Evolutionary conservation across 352 stramenopile species (phyloP).

Genomic region (Phytophthora citrophthora): DNA sequence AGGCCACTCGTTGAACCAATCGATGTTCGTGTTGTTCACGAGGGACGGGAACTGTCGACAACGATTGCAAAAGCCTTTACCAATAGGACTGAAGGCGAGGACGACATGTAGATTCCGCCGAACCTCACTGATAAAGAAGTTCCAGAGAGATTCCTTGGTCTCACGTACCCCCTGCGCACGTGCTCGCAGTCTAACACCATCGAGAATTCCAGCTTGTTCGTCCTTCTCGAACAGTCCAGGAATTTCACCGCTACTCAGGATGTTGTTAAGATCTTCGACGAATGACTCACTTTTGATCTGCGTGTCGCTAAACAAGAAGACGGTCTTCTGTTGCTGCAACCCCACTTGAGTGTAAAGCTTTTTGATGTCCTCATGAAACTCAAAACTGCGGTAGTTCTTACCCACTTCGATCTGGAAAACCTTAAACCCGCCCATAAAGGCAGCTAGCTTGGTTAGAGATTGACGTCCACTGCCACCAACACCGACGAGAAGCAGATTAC

Average conservation of each 20-base stretch:
- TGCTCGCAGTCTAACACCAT: conserved; percentile 76
- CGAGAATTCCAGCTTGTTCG: conserved; percentile 85
- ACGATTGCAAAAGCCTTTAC: conserved; percentile 84
- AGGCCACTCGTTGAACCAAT: conserved; percentile 95
- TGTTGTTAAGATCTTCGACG: conserved; percentile 94
- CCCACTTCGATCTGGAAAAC: conserved; percentile 94
- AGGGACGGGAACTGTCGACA: conserved; percentile 93
- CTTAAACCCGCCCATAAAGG: conserved; percentile 91
- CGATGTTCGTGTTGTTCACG: conserved; percentile 95
- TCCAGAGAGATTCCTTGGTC: conserved; percentile 91
- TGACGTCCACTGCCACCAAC: conserved; percentile 92
- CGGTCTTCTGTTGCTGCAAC: conserved; percentile 82
- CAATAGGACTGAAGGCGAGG: conserved; percentile 93
- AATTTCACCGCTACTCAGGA: conserved; percentile 92
- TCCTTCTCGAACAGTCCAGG: conserved; percentile 94
- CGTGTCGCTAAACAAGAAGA: conserved; percentile 95
- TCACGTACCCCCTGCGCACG: conserved; percentile 84
- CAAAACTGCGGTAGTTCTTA: conserved; percentile 92
- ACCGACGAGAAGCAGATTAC: conserved; percentile 93
- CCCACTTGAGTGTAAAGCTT: conserved; percentile 85
- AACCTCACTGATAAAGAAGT: conserved; percentile 93
- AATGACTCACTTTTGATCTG: conserved; percentile 95
- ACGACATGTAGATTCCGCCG: conserved; percentile 93
- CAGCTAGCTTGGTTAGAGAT: conserved; percentile 86
- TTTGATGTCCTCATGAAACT: conserved; percentile 95